Evolutionary conservation across 768 basidiomycete species (phyloP), one percentile per base, ranked within the genome.

Genomic region (Tubosaeta sp.): DNA sequence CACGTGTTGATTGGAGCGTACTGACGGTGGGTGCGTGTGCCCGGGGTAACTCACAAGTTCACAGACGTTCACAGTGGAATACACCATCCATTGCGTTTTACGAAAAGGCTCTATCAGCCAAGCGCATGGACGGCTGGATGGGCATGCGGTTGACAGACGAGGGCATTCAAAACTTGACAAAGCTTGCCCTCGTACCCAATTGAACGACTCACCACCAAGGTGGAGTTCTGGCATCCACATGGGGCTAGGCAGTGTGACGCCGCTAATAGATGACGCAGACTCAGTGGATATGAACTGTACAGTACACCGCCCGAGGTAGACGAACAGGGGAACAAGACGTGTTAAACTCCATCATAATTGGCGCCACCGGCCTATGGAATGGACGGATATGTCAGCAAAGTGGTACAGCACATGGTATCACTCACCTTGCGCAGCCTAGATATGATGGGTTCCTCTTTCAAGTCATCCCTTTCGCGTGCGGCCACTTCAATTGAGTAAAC

Each of bases 61-160:
- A 64, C 22, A 14, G 16, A 14, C 21, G 35, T 46, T 18, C 32
- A 36, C 60, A 95, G 88, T 97, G 94, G 94, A 97, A 97, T 72
- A 73, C 84, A 65, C 90, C 90, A 9, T 88, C 89, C 38, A 94
- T 95, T 60, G 85, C 85, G 52, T 96, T 95, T 68, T 96, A 96
- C 70, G 88, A 91, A 71, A 83, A 93, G 67, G 73, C 74, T 46
- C 76, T 97, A 46, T 80, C 79, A n/a, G 93, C 94, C 35, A 82
- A 73, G 51, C 70, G 78, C 32, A 89, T 88, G 83, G 73, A 77
- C 44, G 94, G 91, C 62, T 97, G 94, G 94, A 74, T 89, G 71
- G 85, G 86, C 65, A 90, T 90, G 89, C 76, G 89, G 69, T 73
- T 91, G 36, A 83, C 84, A 47, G 84, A 80, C 61, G 74, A 76